These are phyloP conservation scores for Neckera pumila DNA, from an alignment of 225 moss, liverwort and hornwort genomes.

Conservation along the genomic window DNA sequence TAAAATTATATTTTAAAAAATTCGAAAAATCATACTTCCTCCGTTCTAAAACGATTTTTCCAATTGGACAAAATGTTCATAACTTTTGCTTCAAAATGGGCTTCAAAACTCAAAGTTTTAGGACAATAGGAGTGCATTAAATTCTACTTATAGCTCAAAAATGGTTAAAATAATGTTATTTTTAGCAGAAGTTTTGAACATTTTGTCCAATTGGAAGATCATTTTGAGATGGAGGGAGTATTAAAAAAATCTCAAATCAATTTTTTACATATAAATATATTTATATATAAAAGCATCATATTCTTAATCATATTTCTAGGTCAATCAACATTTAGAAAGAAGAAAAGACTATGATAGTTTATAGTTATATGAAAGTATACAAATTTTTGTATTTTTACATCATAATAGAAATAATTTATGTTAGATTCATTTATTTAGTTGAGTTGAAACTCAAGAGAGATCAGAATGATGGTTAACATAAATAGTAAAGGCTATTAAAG, in stretches of 20 bases:
- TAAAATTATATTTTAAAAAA: background rate
- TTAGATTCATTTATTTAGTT: background rate
- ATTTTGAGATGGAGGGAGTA: too few species aligned
- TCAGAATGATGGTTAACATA: background rate
- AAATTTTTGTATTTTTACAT: background rate
- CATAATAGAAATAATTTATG: background rate
- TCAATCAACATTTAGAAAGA: background rate
- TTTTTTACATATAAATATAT: background rate
- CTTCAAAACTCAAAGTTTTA: background rate
- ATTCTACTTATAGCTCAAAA: too few species aligned
- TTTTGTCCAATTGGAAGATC: background rate
- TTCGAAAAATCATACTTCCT: too few species aligned
- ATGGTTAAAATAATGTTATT: background rate
- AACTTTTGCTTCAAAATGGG: too few species aligned
- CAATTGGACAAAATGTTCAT: too few species aligned
- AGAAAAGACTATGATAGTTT: background rate
- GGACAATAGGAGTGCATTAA: rapidly evolving
- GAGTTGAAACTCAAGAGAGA: background rate
- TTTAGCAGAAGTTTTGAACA: rapidly evolving
- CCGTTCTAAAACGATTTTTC: too few species aligned
- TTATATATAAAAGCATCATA: background rate
- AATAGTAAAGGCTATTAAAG: background rate
- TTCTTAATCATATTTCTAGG: too few species aligned
- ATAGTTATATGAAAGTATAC: background rate
- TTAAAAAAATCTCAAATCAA: background rate